Base-by-base conservation (phyloP, 106 monocot species). In the Apostasia ramifera region DNA sequence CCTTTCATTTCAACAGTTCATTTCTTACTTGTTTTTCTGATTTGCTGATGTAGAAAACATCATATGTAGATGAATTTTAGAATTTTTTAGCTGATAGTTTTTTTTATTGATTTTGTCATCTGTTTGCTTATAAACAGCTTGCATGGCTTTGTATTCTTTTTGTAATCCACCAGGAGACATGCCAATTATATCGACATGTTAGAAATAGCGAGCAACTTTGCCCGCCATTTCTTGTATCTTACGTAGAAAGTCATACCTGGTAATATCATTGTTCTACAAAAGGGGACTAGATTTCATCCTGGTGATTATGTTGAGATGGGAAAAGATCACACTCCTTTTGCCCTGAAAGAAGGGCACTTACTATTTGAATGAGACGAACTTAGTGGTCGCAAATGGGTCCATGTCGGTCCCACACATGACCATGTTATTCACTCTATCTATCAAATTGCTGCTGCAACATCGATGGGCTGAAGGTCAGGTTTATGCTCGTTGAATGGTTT, bases 231-330 rank as follows among this genome's bases (percentile, higher is more conserved):
- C 38, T 49, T 48, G 46, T 2, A 61, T 41, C 8, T 40, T 61
- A 61, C 6, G 71, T 74, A 97, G 97, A 92, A 78, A 73, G 92
- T 97, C 47, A 89, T 87, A 73, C 92, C 92, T 37, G 97, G 97
- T 1, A 97, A 97, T 68, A 97, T 97, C 66, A 92, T 97, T 66
- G 89, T 97, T 70, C 86, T 92, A 3, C 97, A 97, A 63, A 69
- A 89, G 8, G 97, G 92, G 0, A 97, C 97, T n/a, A 53, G 87
- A 5, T 92, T 92, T 68, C 97, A 97, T 71, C 92, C 97, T 8
- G 97, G 92, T 5, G 81, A 92, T 63, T 97, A 90, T 70, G 26
- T 97, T 71, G 92, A 89, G 3, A 87, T 97, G 74, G 97, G 97
- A 9, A 97, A 84, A 73, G 97, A 97, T 76, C 97, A 92, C 63